Conservation (phyloP, 106 monocot species). For the Gastrodia elata region DNA sequence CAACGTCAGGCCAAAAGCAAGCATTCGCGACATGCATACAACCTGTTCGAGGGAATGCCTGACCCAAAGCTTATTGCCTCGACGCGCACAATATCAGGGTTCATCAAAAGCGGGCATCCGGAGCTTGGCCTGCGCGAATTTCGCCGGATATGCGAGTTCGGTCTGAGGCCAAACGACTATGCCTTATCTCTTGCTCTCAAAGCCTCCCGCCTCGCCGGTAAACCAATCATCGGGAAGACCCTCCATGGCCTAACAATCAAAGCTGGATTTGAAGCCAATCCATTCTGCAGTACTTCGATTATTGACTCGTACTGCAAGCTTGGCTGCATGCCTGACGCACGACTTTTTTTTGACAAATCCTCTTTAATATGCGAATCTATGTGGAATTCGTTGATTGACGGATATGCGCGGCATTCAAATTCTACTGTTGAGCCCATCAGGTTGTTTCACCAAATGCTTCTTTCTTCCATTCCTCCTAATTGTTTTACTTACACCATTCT, state of each 20-base stretch:
- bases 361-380: constrained; percentile 9
- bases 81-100: constrained; percentile 14
- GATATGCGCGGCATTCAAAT: constrained; percentile 6
- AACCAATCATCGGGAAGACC: constrained; percentile 9
- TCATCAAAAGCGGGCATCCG: constrained; percentile 10
- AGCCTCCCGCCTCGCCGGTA: constrained; percentile 11
- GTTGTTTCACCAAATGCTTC: constrained; percentile 17
- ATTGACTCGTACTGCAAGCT: constrained; percentile 14
- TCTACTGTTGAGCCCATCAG: constrained; percentile 5
- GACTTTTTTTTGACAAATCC: constrained; percentile 9
- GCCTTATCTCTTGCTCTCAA: constrained; percentile 21
- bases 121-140: constrained; percentile 12
- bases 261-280: constrained; percentile 11
- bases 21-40: constrained; percentile 1
- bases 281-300: constrained; percentile 17
- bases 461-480: constrained; percentile 12
- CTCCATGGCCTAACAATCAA: constrained; percentile 16
- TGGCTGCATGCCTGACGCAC: constrained; percentile 10
- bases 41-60: constrained; percentile 17
- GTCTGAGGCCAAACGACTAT: constrained; percentile 10
- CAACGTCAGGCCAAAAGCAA: too few relatives aligned
- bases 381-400: constrained; percentile 23
- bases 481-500: constrained; percentile 20
- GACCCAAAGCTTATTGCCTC: constrained; percentile 11
- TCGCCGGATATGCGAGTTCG: constrained; percentile 14